Conservation (phyloP, 208 protist species). For the Wallacemonas collosoma region DNA sequence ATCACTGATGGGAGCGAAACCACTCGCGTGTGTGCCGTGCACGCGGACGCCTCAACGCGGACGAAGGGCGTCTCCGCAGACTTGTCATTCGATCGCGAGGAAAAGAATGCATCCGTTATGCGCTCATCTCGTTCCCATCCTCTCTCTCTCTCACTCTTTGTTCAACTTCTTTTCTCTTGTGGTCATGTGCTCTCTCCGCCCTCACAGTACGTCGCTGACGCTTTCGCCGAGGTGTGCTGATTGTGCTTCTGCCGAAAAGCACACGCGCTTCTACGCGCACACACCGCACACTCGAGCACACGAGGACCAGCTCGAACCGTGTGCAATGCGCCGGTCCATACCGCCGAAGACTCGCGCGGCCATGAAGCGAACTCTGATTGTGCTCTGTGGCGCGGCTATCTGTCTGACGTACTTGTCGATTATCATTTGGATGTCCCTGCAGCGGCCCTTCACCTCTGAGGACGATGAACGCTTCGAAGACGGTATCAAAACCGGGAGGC, state of each 20-base stretch:
- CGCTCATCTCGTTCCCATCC: neutral
- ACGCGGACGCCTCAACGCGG: no score
- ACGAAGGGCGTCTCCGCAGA: no score
- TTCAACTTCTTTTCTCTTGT: neutral
- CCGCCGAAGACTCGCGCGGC: neutral
- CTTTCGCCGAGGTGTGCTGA: no score
- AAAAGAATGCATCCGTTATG: neutral
- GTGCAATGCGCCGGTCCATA: neutral
- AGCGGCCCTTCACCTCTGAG: conserved; percentile 25
- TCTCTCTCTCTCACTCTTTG: neutral
- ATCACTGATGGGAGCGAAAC: no score
- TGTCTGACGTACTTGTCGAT: conserved; percentile 7
- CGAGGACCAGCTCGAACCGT: no score
- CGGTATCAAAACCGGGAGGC: neutral
- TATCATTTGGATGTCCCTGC: conserved; percentile 29
- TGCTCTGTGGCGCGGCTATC: conserved; percentile 7
- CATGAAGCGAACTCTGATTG: neutral
- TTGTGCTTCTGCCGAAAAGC: neutral
- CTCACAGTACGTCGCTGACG: no score
- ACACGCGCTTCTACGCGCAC: neutral
- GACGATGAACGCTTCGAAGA: conserved; percentile 25
- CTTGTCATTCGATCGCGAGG: no score
- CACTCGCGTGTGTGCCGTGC: no score
- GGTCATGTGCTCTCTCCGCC: no score
- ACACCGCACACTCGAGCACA: neutral